Percentiles rank a stretch among this genome's conserved stretches.
phyloP scores from a whole-genome alignment of 441 rosid genomes.

The Jatropha podagrica region DNA sequence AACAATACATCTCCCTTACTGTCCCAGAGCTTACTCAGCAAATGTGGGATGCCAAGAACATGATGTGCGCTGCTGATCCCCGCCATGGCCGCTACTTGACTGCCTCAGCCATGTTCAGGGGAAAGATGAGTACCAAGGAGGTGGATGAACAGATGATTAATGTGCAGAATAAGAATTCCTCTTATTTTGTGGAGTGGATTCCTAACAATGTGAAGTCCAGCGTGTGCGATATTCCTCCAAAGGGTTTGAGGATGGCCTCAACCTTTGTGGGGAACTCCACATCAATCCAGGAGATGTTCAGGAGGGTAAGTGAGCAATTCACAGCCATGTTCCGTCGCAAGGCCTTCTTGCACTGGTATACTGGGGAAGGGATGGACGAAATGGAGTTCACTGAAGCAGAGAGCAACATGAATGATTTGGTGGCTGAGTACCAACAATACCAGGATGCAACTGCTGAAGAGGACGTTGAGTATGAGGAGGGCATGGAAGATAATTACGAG shows the following conservation, averaged over 20 bases:
- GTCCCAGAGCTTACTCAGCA: slow-evolving; percentile 83
- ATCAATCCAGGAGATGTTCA: slow-evolving; percentile 78
- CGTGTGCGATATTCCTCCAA: slow-evolving; percentile 83
- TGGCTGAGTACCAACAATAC: slow-evolving; percentile 75
- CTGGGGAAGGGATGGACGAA: slow-evolving; percentile 81
- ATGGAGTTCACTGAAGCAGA: slow-evolving; percentile 85
- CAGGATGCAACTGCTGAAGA: slow-evolving; percentile 76
- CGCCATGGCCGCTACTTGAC: slow-evolving; percentile 93
- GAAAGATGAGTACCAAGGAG: slow-evolving; percentile 95
- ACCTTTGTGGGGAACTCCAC: slow-evolving; percentile 77
- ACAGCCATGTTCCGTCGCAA: slow-evolving; percentile 81
- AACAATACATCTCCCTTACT: slow-evolving; percentile 75
- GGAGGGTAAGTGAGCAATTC: slow-evolving; percentile 80
- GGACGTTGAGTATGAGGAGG: slow-evolving; percentile 52
- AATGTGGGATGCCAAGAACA: slow-evolving; percentile 78
- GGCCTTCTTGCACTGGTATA: slow-evolving; percentile 82
- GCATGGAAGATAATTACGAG: slow-evolving; percentile 37
- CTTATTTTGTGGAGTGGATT: slow-evolving; percentile 93
- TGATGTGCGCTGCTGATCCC: slow-evolving; percentile 91
- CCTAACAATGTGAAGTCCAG: slow-evolving; percentile 92
- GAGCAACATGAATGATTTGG: slow-evolving; percentile 80
- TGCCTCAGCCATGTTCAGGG: slow-evolving; percentile 91
- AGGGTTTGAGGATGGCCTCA: slow-evolving; percentile 66
- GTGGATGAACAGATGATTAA: slow-evolving; percentile 89
- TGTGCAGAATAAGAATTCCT: slow-evolving; percentile 93